These are phyloP conservation scores for Mrakia hoshinonis DNA, from an alignment of 768 basidiomycete genomes.

Conservation along the genomic window DNA sequence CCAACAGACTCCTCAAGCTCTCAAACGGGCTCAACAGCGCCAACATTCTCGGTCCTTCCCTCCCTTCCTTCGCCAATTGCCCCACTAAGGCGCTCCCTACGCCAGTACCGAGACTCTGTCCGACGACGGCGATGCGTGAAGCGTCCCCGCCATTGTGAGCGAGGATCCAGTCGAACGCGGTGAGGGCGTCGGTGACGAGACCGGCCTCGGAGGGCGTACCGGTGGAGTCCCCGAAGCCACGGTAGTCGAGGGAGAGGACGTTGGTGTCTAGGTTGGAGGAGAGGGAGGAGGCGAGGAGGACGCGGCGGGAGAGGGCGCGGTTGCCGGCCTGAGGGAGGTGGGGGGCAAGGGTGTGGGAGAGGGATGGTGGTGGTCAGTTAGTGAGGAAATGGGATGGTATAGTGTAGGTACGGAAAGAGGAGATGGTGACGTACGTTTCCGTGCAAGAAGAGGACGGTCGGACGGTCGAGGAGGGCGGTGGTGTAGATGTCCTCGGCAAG, in stretches of 20 bases:
- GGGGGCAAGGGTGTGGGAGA: no score
- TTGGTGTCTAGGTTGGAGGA: constrained; percentile 61
- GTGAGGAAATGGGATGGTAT: neutral
- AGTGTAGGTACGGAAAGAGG: neutral
- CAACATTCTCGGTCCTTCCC: neutral
- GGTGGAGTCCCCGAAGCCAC: constrained; percentile 70
- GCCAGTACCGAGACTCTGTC: constrained; percentile 83
- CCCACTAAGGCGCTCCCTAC: constrained; percentile 50
- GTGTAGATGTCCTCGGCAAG: constrained; percentile 46
- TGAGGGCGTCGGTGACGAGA: constrained; percentile 57
- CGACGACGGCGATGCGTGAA: constrained; percentile 61
- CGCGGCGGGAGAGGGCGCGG: constrained; percentile 57
- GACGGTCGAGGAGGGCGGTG: constrained; percentile 51
- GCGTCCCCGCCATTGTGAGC: constrained; percentile 49
- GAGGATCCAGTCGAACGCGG: constrained; percentile 72
- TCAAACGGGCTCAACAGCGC: neutral
- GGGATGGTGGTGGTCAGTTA: neutral
- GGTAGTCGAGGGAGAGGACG: constrained; percentile 79
- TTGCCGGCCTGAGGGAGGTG: constrained; percentile 50
- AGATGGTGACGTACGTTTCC: constrained; percentile 51
- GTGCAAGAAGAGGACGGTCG: constrained; percentile 84
- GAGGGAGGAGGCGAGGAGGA: constrained; percentile 60
- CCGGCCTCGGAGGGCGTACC: constrained; percentile 70
- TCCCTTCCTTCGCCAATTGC: constrained; percentile 44
- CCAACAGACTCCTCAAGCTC: neutral